Base-by-base conservation (phyloP, 352 stramenopile species). In the Phytophthora sojae region DNA sequence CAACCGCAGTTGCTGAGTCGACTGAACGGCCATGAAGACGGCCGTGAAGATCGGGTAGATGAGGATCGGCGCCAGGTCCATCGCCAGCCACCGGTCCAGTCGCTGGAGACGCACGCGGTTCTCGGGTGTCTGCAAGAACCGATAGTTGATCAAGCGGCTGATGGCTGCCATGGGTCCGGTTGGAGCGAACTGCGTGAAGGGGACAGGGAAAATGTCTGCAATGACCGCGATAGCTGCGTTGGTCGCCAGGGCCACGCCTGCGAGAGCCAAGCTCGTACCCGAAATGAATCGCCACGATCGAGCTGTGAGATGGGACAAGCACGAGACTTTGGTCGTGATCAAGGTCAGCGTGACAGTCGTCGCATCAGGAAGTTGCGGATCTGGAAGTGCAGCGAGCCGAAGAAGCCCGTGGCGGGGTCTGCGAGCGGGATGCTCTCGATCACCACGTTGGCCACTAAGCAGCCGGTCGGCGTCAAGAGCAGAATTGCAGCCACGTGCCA, bases 1-100 rank as follows among this genome's bases (percentile, higher is more conserved):
- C 19, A 85, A 50, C 54, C 63, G 71, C 6, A 79, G 23, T 25
- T 88, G 80, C 3, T 73, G 26, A 0, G 47, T 8, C 0, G 68
- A 30, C 9, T 62, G 61, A 15, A 82, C 57, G 1, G 39, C 29
- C 61, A 75, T 75, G 50, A 82, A 85, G 3, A 75, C 26, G 3
- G 74, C 69, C 1, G 68, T 76, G 42, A 77, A 79, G 21, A 64
- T 57, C 0, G 73, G 64, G 56, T 85, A 85, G 14, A 79, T 42
- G 26, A 88, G 30, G 14, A 85, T 45, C 3, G 74, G 30, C 5
- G 68, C 14, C 21, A 68, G 3, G 30, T 72, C 72, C 29, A 76
- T 37, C 9, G 21, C 29, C 2, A 67, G 14, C 49, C 65, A 67
- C 15, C 26, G 26, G 26, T 76, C 55, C n/a, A 75, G 19, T 44